Evolutionary conservation across 768 basidiomycete species (phyloP), one percentile per base, ranked within the genome.

Genomic region (Gymnopilus junonius): DNA sequence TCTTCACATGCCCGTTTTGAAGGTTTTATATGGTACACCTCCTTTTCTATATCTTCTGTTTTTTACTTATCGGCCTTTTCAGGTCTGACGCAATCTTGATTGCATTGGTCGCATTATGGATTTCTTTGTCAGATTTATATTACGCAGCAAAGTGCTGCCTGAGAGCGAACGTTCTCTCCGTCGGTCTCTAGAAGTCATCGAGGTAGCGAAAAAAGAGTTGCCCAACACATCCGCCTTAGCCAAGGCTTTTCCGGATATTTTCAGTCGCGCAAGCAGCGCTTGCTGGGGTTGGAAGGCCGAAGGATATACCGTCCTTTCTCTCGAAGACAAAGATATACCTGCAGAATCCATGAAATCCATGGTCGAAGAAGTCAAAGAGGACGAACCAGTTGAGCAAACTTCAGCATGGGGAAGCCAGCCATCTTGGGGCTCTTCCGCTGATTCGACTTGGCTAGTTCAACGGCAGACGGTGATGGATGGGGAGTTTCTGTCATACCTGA

Each of bases 1-100:
- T 89, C 90, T 0, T 89, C 89, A 4, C 83, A 86, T 67, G 88
- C 87, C 76, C 80, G 85, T 35, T 83, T 86, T 58, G 84, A 86
- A 60, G 92, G 92, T 23, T 80, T 91, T 50, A 82, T 87, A 58
- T 92, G 88, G 91, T 91, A 63, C n/a, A 81, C 70, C 8, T 5
- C 55, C 54, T 48, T n/a, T 57, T 48, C 51, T 4, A 37, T 43
- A n/a, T 8, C 25, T 40, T n/a, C 4, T 15, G 42, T 53, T 25
- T 27, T 34, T 29, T 23, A 29, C 35, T 25, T 61, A n/a, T 57
- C 51, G 20, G 37, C 51, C 59, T 31, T 0, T 45, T 14, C 57
- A 84, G 83, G 80, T 70, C 78, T 0, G 79, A 80, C 29, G 73
- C 32, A 83, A 84, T 65, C 67, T 83, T 21, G 67, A 73, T 31